Conservation (phyloP, 352 stramenopile species). For the Chrysophaeum taylorii region DNA sequence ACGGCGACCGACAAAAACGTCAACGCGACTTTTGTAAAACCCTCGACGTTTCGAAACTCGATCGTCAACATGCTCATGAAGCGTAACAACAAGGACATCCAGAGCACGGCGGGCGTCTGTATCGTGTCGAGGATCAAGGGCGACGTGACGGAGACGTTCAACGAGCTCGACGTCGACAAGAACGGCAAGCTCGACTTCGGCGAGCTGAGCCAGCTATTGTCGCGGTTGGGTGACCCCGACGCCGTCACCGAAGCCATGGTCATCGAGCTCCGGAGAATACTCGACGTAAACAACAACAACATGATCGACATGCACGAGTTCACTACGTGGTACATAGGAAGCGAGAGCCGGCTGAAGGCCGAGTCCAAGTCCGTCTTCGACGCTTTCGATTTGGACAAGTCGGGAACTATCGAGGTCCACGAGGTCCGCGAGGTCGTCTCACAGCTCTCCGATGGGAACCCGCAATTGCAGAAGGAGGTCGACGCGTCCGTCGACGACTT, state of each 20-base stretch:
- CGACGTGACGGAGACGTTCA: conserved; percentile 34
- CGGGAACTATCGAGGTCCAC: conserved; percentile 6
- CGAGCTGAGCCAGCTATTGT: conserved; percentile 16
- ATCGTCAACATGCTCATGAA: conserved; percentile 19
- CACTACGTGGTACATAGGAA: conserved; percentile 22
- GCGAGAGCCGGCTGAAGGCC: conserved; percentile 15
- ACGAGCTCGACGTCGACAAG: conserved; percentile 26
- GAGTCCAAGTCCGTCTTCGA: conserved; percentile 18
- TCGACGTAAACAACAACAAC: not conserved
- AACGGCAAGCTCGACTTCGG: conserved; percentile 22
- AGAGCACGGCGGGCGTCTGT: conserved; percentile 18
- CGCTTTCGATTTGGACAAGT: conserved; percentile 14
- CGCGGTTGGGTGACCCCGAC: not conserved
- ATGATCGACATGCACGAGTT: conserved; percentile 9
- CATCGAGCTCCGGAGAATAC: not conserved
- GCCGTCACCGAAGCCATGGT: not conserved
- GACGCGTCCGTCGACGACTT: conserved; percentile 16
- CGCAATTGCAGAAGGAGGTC: not conserved
- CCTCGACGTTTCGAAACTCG: not conserved
- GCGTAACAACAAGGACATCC: conserved; percentile 9
- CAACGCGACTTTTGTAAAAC: not conserved
- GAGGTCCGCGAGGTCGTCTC: conserved; percentile 15
- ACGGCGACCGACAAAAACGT: not conserved
- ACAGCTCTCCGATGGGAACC: not conserved
- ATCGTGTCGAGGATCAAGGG: conserved; percentile 29